Evolutionary conservation across 805 yeast species (phyloP), one percentile per base, ranked within the genome.

Genomic region (Starmerella khaoyaiensis): DNA sequence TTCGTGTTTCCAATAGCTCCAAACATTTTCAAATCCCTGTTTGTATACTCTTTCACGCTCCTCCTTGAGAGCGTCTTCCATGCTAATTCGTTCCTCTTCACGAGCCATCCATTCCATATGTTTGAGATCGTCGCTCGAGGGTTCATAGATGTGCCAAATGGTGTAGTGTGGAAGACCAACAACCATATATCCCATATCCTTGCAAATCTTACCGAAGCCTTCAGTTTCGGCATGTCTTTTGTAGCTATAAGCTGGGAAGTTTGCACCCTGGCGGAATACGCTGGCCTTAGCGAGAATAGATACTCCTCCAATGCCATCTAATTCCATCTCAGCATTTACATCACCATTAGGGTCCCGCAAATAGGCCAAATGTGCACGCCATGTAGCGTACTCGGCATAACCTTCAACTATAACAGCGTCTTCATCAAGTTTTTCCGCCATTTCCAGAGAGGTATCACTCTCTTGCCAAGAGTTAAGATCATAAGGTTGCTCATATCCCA

Each of bases 371-470:
- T 87, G 97, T 2, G 95, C 93, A 60, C 98, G 71, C 96, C 97
- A 87, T 2, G 98, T 87, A 29, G 93, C 94, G 58, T 83, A 90
- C 61, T 87, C 98, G 18, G 83, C 93, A 57, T 84, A 84, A 12
- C 98, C 98, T 62, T 87, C 98, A 11, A 87, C 98, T 41, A 87
- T 86, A 38, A 87, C 94, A 1, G 93, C 93, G 60, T 87, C 94
- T 58, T 86, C 97, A 53, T 79, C 87, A 39, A 87, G 64, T 22
- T 66, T 57, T 21, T 52, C 52, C 17, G 68, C 68, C 14, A 63
- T 54, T 18, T 57, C 57, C 4, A 59, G 45, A 1, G 82, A 95
- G 8, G 78, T 74, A 5, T 74, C 78, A 3, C 86, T 74, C 61
- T 90, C 98, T 40, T 82, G 71, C 98, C 98, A 90, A 11, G 96